phyloP scores from a whole-genome alignment of 352 stramenopile genomes.

The Pythium utonaiense region DNA sequence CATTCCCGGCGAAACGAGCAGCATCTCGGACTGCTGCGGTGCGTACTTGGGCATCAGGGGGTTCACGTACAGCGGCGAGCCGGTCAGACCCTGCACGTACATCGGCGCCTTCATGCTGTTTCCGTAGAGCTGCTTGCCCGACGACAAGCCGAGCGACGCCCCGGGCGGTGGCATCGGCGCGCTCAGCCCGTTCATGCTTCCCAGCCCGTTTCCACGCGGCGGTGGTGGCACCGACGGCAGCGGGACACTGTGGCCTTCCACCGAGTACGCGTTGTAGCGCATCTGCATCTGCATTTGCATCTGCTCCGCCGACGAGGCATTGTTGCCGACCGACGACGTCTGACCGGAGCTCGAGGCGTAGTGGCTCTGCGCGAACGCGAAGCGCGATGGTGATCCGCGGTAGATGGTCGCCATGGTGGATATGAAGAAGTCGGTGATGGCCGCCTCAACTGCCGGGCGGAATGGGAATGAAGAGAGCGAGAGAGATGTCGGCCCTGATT shows the following conservation, averaged over 20 bases:
- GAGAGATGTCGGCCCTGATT: background rate
- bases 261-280: constrained; percentile 48
- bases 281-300: constrained; percentile 55
- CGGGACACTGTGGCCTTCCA: constrained; percentile 42
- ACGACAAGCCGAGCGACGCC: constrained; percentile 32
- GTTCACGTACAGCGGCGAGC: constrained; percentile 52
- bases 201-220: constrained; percentile 12
- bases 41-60: constrained; percentile 66
- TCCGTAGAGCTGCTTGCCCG: constrained; percentile 23
- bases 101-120: constrained; percentile 15
- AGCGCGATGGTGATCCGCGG: constrained; percentile 52
- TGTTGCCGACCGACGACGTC: background rate
- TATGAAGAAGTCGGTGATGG: too few relatives aligned
- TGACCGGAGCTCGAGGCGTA: constrained; percentile 35
- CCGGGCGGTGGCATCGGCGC: constrained; percentile 32
- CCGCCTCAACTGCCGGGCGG: too few relatives aligned
- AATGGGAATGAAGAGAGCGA: background rate
- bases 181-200: constrained; percentile 14
- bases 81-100: constrained; percentile 16
- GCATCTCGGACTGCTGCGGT: constrained; percentile 46
- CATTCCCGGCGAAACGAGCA: constrained; percentile 63
- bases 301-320: constrained; percentile 26
- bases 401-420: constrained; percentile 63
- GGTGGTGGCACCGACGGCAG: constrained; percentile 29
- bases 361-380: constrained; percentile 67